A percentile compares a stretch with the other conserved stretches of the same genome.
phyloP scores from a whole-genome alignment of 2,329 filamentous ascomycete genomes.

The Colletotrichum karsti region DNA sequence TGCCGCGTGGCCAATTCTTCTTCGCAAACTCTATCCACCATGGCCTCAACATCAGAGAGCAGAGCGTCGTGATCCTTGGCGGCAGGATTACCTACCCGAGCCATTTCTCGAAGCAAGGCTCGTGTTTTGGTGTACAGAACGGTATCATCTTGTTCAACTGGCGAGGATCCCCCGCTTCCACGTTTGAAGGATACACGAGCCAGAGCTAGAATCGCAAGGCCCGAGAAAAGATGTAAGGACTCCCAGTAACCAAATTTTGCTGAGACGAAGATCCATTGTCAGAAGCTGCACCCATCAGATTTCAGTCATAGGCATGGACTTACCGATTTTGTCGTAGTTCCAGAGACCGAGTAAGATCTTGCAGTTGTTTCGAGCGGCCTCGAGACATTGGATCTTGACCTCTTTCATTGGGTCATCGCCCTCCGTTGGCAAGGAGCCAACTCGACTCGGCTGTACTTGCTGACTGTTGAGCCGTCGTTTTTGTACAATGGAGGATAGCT shows the following conservation, averaged over 20 bases:
- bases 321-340: slow-evolving; percentile 25
- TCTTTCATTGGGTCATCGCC: background rate
- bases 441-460: background rate
- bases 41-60: slow-evolving; percentile 28
- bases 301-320: background rate
- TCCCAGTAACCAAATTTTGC: slow-evolving; percentile 36
- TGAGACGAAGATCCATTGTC: background rate
- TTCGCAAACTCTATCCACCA: slow-evolving; percentile 10
- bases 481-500: background rate
- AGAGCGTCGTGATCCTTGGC: slow-evolving; percentile 26
- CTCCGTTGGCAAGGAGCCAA: background rate
- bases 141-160: background rate
- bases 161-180: background rate
- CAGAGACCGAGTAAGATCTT: slow-evolving; percentile 24
- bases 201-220: slow-evolving; percentile 31
- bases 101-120: slow-evolving; percentile 26
- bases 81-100: slow-evolving; percentile 21
- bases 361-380: slow-evolving; percentile 24
- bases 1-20: background rate
- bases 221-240: slow-evolving; percentile 35
- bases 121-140: slow-evolving; percentile 17
- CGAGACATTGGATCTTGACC: slow-evolving; percentile 20
- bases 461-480: background rate
- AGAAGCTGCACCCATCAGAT: background rate
- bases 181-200: background rate